Conservation (phyloP, 352 stramenopile genomes). For the Phytophthora hibernalis region DNA sequence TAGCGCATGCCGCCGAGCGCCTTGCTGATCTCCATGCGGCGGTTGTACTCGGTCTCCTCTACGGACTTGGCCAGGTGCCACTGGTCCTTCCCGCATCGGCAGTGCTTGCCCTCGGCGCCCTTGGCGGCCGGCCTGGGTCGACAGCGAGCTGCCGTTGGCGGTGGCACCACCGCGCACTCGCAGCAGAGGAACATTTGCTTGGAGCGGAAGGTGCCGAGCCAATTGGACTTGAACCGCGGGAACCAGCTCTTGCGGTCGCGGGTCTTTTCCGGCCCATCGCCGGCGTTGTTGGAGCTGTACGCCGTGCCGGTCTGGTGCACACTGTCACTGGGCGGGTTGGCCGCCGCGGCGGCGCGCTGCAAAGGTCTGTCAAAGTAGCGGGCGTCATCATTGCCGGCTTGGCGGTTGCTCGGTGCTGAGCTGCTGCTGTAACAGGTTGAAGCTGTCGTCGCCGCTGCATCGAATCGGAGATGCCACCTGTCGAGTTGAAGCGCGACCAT, state of each 20-base stretch:
- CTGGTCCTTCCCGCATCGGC: slow-evolving; percentile 78
- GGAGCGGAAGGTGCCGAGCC: slow-evolving; percentile 86
- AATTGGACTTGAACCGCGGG: slow-evolving; percentile 90
- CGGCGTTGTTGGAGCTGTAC: slow-evolving; percentile 80
- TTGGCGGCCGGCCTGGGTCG: slow-evolving; percentile 56
- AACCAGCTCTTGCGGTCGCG: slow-evolving; percentile 90
- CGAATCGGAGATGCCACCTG: slow-evolving; percentile 2
- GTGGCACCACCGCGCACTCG: slow-evolving; percentile 72
- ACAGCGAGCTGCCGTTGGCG: slow-evolving; percentile 25
- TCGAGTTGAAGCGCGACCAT: slow-evolving; percentile 40
- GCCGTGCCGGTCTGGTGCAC: slow-evolving; percentile 65
- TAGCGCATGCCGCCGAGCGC: slow-evolving; percentile 82
- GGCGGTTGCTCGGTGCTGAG: background rate
- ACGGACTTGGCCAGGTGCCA: slow-evolving; percentile 86
- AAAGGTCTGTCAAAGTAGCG: background rate
- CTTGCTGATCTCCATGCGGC: slow-evolving; percentile 86
- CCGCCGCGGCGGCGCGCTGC: background rate
- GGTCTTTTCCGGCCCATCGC: slow-evolving; percentile 86
- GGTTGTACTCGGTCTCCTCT: slow-evolving; percentile 86
- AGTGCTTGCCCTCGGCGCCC: slow-evolving; percentile 84
- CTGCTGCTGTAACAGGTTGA: slow-evolving; percentile 3
- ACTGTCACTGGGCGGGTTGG: slow-evolving; percentile 36
- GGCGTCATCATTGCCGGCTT: background rate
- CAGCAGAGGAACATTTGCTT: slow-evolving; percentile 90
- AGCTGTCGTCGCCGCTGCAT: background rate